phyloP scores from a whole-genome alignment of 2,329 filamentous ascomycete genomes.

The Aspergillus ruber region DNA sequence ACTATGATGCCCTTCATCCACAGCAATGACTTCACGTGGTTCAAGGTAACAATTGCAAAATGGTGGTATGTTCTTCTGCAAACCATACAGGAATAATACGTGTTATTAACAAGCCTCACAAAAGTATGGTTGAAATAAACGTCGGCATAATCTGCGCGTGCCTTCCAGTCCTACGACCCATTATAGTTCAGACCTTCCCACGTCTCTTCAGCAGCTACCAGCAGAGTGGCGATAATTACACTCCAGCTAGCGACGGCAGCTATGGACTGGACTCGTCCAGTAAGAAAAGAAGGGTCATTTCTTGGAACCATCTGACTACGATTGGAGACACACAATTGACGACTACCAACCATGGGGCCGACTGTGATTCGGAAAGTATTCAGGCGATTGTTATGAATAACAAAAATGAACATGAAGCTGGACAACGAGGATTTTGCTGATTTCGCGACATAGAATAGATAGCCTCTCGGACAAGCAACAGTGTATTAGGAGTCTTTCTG shows the following conservation, averaged over 20 bases:
- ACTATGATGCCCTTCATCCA: slow-evolving; percentile 10
- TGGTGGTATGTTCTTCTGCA: slow-evolving; percentile 7
- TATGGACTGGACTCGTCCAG: neutral
- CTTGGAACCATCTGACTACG: slow-evolving; percentile 5
- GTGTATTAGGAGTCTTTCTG: too few species aligned
- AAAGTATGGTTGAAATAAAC: slow-evolving; percentile 12
- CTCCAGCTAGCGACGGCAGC: slow-evolving; percentile 1
- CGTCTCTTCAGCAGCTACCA: neutral
- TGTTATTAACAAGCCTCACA: neutral
- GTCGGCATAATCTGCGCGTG: slow-evolving; percentile 12
- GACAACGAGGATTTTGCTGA: neutral
- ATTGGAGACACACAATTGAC: neutral
- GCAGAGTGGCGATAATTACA: neutral
- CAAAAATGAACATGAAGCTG: neutral
- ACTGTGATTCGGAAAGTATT: neutral
- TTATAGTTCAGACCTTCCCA: slow-evolving; percentile 4
- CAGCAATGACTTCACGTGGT: slow-evolving; percentile 9
- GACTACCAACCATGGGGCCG: neutral
- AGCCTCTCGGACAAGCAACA: too few species aligned
- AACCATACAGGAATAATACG: neutral
- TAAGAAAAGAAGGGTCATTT: neutral
- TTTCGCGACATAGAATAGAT: too few species aligned
- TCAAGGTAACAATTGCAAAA: slow-evolving; percentile 11
- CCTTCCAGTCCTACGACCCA: slow-evolving; percentile 8
- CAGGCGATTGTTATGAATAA: neutral